phyloP scores from a whole-genome alignment of 805 yeast genomes.

The Groenewaldozyma tartarivorans region DNA sequence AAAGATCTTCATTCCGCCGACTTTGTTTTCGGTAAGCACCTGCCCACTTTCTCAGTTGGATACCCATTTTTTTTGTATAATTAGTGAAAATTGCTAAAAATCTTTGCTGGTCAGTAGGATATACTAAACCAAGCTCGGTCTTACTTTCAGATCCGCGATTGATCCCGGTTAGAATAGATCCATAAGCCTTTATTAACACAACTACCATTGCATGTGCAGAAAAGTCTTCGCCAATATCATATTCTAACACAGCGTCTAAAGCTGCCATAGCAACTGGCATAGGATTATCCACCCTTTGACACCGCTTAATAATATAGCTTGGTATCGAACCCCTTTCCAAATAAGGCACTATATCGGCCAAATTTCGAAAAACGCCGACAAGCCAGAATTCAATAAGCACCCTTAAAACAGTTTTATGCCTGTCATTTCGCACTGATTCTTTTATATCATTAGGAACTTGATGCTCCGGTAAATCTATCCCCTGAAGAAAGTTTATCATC shows the following conservation, averaged over 20 bases:
- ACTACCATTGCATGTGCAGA: slow-evolving; percentile 16
- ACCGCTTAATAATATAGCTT: slow-evolving; percentile 28
- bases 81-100: slow-evolving; percentile 32
- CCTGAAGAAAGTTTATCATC: slow-evolving; percentile 29
- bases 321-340: slow-evolving; percentile 31
- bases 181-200: slow-evolving; percentile 46
- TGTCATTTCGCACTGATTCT: slow-evolving; percentile 35
- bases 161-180: slow-evolving; percentile 25
- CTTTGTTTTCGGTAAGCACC: slow-evolving; percentile 29
- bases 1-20: slow-evolving; percentile 40
- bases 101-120: slow-evolving; percentile 17
- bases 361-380: slow-evolving; percentile 44
- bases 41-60: slow-evolving; percentile 29
- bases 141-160: slow-evolving; percentile 30
- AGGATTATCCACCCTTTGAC: slow-evolving; percentile 17
- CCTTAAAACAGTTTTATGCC: slow-evolving; percentile 40
- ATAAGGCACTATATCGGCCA: slow-evolving; percentile 31
- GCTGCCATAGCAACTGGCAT: slow-evolving; percentile 34
- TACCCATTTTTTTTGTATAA: slow-evolving; percentile 41
- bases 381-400: slow-evolving; percentile 49
- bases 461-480: slow-evolving; percentile 17
- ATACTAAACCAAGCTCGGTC: slow-evolving; percentile 5
- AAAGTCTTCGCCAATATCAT: slow-evolving; percentile 27
- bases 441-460: slow-evolving; percentile 19
- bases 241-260: slow-evolving; percentile 37